These are phyloP conservation scores for Fusarium devonianum DNA, from an alignment of 2,329 filamentous ascomycete genomes.

Conservation along the genomic window DNA sequence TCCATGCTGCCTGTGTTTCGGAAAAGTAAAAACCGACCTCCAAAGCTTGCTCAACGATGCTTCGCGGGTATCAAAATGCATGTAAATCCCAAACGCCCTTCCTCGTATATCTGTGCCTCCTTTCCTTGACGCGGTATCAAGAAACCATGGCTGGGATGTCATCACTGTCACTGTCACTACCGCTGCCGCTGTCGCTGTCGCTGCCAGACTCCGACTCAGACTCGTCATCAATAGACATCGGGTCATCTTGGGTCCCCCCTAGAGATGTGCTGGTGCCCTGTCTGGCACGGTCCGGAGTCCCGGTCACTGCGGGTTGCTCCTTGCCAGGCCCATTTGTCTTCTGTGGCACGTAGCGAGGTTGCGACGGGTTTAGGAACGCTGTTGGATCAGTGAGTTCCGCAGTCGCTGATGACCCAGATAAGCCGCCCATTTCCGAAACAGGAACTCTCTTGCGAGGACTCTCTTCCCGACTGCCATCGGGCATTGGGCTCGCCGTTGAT, in stretches of 20 bases:
- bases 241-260: constrained; percentile 35
- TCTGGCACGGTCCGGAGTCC: constrained; percentile 4
- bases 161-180: constrained; percentile 30
- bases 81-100: constrained; percentile 22
- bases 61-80: constrained; percentile 20
- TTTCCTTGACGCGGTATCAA: constrained; percentile 1
- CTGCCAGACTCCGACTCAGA: constrained; percentile 34
- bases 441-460: constrained; percentile 40
- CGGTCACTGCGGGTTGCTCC: background rate
- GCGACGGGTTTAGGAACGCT: constrained; percentile 30
- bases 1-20: constrained; percentile 6
- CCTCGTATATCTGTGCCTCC: constrained; percentile 5
- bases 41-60: constrained; percentile 2
- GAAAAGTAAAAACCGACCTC: background rate
- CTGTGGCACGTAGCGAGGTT: constrained; percentile 26
- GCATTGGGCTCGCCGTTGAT: background rate
- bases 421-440: constrained; percentile 46
- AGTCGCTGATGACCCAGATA: constrained; percentile 47
- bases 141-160: constrained; percentile 43
- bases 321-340: background rate
- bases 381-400: constrained; percentile 50
- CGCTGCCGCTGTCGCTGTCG: constrained; percentile 24
- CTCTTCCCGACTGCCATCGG: constrained; percentile 12
- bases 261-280: background rate
- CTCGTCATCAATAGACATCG: constrained; percentile 41